Evolutionary conservation across 345 rosid species (phyloP), one percentile per base, ranked within the genome.

Genomic region (Melaleuca alternifolia): DNA sequence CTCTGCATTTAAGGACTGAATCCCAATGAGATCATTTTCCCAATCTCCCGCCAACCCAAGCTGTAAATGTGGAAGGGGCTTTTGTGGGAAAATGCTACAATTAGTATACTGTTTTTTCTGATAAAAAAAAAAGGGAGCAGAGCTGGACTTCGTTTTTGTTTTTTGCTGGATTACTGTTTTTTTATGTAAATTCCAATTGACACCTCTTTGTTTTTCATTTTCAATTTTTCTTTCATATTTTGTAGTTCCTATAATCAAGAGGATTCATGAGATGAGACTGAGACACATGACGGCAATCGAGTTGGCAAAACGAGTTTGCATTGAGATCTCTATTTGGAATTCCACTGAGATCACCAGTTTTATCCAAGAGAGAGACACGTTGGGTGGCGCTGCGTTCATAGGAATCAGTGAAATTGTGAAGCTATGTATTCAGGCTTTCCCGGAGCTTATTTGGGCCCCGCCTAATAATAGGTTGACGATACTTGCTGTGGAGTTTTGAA

Each of bases 401-500:
- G 59, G 59, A 23, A 54, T 9, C n/a, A 54, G 1, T 23, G 59
- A 54, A 54, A 3, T 54, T 11, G 10, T 54, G 5, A 54, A 54
- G 6, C 1, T 54, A 4, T 23, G 59, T 1, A 54, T 54, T 54
- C 59, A 54, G 4, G 21, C 21, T 54, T 54, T 54, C 59, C n/a
- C 59, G 1, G 11, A 54, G 12, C 5, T 21, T 4, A 54, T 54
- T 23, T 4, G n/a, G 59, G 20, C 20, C 10, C 7, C 4, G 57
- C 26, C 57, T 3, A 4, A 54, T 54, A 21, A 4, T 1, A 23
- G 2, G 2, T 23, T 23, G 5, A 3, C 0, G 0, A 1, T 4
- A 10, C 1, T 0, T 9, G 59, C 59, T 0, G 11, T 23, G n/a
- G 0, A 0, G 2, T 0, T 0, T 23, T n/a, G 59, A 11, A n/a